Evolutionary conservation across 352 stramenopile genomes (phyloP).

Genomic region (Globisporangium parvum): DNA sequence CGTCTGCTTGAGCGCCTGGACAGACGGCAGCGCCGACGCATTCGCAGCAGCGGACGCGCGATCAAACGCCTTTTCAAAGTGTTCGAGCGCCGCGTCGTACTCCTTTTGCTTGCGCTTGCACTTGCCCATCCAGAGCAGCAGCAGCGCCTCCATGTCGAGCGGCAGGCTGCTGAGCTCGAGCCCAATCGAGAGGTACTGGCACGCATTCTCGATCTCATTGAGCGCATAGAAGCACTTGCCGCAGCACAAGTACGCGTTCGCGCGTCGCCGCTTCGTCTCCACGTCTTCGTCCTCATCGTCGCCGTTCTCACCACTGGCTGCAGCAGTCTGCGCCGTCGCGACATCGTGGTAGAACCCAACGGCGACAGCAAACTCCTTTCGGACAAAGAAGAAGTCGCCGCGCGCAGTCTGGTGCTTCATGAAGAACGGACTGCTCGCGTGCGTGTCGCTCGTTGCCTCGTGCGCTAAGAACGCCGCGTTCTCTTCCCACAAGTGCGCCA

Average conservation of each 20-base stretch:
- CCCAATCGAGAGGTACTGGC: conserved; percentile 33
- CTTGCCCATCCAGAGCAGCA: conserved; percentile 57
- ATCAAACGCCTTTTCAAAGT: conserved; percentile 52
- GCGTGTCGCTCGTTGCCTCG: conserved; percentile 24
- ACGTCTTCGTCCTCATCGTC: conserved; percentile 21
- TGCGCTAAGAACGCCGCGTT: conserved; percentile 43
- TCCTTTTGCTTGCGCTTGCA: conserved; percentile 48
- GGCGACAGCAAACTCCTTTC: conserved; percentile 46
- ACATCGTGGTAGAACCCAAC: conserved; percentile 49
- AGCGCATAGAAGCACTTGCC: conserved; percentile 63
- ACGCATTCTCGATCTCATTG: conserved; percentile 38
- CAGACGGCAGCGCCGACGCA: conserved; percentile 25
- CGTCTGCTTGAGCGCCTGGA: conserved; percentile 31
- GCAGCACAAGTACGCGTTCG: conserved; percentile 39
- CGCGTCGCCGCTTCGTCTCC: conserved; percentile 33
- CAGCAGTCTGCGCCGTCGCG: conserved; percentile 12
- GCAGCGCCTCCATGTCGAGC: conserved; percentile 36
- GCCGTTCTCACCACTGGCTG: background rate
- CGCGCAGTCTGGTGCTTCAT: conserved; percentile 52
- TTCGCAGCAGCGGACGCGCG: conserved; percentile 32
- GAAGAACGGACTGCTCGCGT: conserved; percentile 40
- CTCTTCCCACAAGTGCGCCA: conserved; percentile 66
- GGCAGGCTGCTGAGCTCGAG: conserved; percentile 28
- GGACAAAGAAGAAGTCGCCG: conserved; percentile 54
- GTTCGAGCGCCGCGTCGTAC: conserved; percentile 38